phyloP scores from a whole-genome alignment of 495 filamentous ascomycete genomes.

The Stereocaulon alpinum region DNA sequence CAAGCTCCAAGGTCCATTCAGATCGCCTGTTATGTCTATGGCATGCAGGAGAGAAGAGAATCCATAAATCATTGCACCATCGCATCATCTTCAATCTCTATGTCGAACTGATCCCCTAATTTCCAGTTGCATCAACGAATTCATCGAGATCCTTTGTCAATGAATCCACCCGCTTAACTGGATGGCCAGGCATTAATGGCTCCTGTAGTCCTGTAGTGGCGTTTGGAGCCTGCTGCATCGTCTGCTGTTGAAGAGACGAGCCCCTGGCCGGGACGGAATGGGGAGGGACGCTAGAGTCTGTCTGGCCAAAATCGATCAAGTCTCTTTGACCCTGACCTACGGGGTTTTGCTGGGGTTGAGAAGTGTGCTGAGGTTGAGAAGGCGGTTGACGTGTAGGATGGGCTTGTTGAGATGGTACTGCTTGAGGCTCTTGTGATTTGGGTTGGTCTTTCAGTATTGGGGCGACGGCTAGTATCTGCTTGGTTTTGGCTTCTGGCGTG shows the following conservation, averaged over 20 bases:
- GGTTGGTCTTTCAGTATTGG: slow-evolving; percentile 74
- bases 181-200: slow-evolving; percentile 20
- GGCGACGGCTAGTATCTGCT: slow-evolving; percentile 79
- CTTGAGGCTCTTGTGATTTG: slow-evolving; percentile 25
- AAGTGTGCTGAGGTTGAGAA: slow-evolving; percentile 11
- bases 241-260: slow-evolving; percentile 13
- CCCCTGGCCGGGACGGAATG: slow-evolving; percentile 8
- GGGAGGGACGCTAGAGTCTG: slow-evolving; percentile 12
- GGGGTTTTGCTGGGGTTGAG: slow-evolving; percentile 13
- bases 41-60: background rate
- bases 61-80: background rate
- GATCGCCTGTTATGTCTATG: background rate
- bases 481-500: slow-evolving; percentile 59
- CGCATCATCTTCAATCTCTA: too few species aligned
- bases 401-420: slow-evolving; percentile 18
- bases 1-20: background rate
- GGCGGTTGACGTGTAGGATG: slow-evolving; percentile 18
- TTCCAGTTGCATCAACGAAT: slow-evolving; percentile 43
- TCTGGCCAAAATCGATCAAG: slow-evolving; percentile 33
- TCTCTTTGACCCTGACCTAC: slow-evolving; percentile 14
- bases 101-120: background rate
- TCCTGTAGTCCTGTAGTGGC: slow-evolving; percentile 21
- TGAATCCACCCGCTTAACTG: slow-evolving; percentile 40
- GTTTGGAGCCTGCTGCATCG: slow-evolving; percentile 7
- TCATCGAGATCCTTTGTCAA: slow-evolving; percentile 40